phyloP scores from a whole-genome alignment of 129 eudicot species.

The Pittosporum tobira region DNA sequence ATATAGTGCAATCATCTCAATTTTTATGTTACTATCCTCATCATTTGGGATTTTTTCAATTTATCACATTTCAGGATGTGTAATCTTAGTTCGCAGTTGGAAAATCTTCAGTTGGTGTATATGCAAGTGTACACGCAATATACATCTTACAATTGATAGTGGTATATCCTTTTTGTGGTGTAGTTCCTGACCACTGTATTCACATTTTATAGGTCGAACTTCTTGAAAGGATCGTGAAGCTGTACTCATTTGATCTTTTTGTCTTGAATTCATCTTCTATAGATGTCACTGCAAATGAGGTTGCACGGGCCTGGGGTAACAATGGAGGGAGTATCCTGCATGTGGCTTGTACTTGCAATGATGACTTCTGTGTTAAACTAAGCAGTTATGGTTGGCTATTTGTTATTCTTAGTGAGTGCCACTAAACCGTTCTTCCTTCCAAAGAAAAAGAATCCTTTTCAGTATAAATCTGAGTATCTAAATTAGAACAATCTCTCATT shows the following conservation, averaged over 20 bases:
- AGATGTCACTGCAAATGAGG: constrained; percentile 35
- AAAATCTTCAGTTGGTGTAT: no score
- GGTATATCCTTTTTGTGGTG: background rate
- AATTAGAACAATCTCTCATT: no score
- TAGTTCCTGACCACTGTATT: constrained; percentile 8
- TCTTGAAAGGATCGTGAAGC: constrained; percentile 43
- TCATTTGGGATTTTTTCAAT: no score
- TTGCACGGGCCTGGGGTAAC: constrained; percentile 43
- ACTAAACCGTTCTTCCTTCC: background rate
- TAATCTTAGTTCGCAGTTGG: no score
- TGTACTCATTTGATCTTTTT: constrained; percentile 33
- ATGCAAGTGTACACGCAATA: no score
- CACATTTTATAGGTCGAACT: constrained; percentile 38
- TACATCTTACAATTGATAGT: background rate
- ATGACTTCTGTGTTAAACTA: constrained; percentile 23
- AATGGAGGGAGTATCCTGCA: constrained; percentile 36
- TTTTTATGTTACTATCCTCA: no score
- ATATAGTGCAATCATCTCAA: no score
- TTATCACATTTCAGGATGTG: no score
- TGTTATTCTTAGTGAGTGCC: constrained; percentile 52
- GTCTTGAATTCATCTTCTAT: constrained; percentile 28
- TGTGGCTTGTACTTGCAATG: constrained; percentile 37
- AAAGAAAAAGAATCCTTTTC: no score
- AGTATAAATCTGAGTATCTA: no score
- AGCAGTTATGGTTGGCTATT: constrained; percentile 32